Base-by-base conservation (phyloP, 2,329 filamentous ascomycete species). In the Aspergillus quadricinctus region DNA sequence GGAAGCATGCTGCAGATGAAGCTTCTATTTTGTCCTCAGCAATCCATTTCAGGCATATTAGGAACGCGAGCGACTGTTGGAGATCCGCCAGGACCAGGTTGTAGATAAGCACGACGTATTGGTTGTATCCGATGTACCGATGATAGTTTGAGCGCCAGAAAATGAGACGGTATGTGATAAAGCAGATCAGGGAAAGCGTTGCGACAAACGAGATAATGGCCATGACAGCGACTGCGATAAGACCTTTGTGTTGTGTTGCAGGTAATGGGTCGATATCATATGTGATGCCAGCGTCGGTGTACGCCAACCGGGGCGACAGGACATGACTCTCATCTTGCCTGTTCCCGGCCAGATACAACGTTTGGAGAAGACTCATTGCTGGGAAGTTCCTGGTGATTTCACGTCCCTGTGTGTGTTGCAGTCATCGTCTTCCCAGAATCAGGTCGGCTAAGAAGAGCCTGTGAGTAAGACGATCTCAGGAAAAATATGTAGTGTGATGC, bases 101-200 rank as follows among this genome's bases (percentile, higher is more conserved):
- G 66, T 79, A 81, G 51, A 82, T 81, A 25, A 82, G 73, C 41
- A 82, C 66, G n/a, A 82, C 70, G 54, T 80, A 81, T 68, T 82
- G 80, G 60, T 82, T 82, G 67, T 81, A 78, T 57, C 79, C 78
- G 53, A 81, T 79, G 57, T 79, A 79, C 58, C 77, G 70, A 41
- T 72, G 66, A 62, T 80, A 79, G 57, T 75, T 75, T 53, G 70
- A 72, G 49, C 76, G 72, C 80, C 79, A 82, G 57, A 77, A 77
- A 31, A 82, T 63, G n/a, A 82, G 66, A 25, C 79, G 77, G 59
- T 79, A 78, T 9, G 79, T 80, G 58, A 82, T 77, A 67, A 81
- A 81, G 10, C 58, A 57, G 5, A 82, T 72, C 4, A 82, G 70
- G 2, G 59, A 54, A 2, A 73, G 66, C 3, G 78, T 78, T 27